These are phyloP conservation scores for Umbelopsis vinacea DNA, from an alignment of 192 early-diverging fungal species.

Conservation along the genomic window DNA sequence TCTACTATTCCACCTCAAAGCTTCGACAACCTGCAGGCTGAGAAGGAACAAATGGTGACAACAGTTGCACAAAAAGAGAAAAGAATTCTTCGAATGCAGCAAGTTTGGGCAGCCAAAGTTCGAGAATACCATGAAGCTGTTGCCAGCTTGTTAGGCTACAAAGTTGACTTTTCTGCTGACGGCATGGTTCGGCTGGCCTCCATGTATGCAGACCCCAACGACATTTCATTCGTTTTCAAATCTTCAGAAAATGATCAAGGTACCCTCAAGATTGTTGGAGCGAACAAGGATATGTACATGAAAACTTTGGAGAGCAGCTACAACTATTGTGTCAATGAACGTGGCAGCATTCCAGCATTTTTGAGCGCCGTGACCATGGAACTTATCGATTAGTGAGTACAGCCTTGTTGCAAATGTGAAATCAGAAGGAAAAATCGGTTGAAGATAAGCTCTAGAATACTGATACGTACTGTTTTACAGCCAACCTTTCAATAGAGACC, in stretches of 20 bases:
- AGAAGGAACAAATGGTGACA: constrained; percentile 55
- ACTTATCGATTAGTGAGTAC: constrained; percentile 55
- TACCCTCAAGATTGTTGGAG: constrained; percentile 70
- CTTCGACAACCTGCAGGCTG: constrained; percentile 59
- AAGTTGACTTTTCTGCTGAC: constrained; percentile 67
- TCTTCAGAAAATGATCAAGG: constrained; percentile 69
- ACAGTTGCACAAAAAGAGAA: constrained; percentile 68
- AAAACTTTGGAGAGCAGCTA: constrained; percentile 59
- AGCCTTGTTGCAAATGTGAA: not conserved
- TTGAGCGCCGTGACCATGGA: constrained; percentile 75
- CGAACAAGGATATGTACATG: constrained; percentile 65
- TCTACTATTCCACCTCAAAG: constrained; percentile 52
- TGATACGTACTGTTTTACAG: not conserved
- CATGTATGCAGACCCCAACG: constrained; percentile 59
- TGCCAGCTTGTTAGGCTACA: constrained; percentile 72
- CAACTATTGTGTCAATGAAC: constrained; percentile 69
- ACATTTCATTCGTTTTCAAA: constrained; percentile 76
- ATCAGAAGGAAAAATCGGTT: too few relatives aligned
- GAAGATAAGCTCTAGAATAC: not conserved
- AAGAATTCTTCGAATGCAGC: constrained; percentile 66
- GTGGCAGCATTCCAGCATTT: constrained; percentile 81
- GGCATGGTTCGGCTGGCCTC: constrained; percentile 79
- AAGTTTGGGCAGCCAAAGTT: constrained; percentile 71
- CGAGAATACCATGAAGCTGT: constrained; percentile 79
- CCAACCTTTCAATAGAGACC: not conserved